These are phyloP conservation scores for Aspergillus sclerotioniger DNA, from an alignment of 495 filamentous ascomycete genomes.

Conservation along the genomic window DNA sequence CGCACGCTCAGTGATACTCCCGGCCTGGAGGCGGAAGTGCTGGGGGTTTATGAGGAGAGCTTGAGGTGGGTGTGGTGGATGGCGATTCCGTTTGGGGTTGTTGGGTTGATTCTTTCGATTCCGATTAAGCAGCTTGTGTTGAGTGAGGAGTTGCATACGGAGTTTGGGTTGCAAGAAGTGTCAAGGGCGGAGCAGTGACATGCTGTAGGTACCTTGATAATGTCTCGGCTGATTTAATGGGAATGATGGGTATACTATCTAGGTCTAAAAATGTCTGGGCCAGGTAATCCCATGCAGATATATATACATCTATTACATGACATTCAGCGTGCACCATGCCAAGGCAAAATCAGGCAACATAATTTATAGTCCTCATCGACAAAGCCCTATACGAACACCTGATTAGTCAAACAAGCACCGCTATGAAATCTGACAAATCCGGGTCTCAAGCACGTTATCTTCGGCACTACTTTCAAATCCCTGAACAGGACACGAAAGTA, in stretches of 20 bases:
- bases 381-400: too few relatives aligned
- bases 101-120: background rate
- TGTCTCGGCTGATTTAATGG: too few relatives aligned
- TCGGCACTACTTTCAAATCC: background rate
- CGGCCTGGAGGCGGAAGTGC: background rate
- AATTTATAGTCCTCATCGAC: too few relatives aligned
- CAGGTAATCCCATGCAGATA: too few relatives aligned
- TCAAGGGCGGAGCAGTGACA: background rate
- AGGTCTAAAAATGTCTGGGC: too few relatives aligned
- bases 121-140: background rate
- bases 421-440: too few relatives aligned
- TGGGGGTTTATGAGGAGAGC: background rate
- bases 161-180: constrained; percentile 2
- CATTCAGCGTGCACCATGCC: too few relatives aligned
- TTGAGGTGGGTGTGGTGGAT: constrained; percentile 4
- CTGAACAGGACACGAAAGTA: background rate
- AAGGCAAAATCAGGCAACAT: too few relatives aligned
- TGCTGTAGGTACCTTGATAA: too few relatives aligned
- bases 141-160: constrained; percentile 1
- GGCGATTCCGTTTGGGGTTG: background rate
- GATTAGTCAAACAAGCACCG: too few relatives aligned
- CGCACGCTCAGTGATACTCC: background rate
- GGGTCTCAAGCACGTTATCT: background rate
- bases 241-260: too few relatives aligned
- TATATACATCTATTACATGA: too few relatives aligned